These are phyloP conservation scores for Saitozyma sp. DNA, from an alignment of 768 basidiomycete species.

Conservation along the genomic window DNA sequence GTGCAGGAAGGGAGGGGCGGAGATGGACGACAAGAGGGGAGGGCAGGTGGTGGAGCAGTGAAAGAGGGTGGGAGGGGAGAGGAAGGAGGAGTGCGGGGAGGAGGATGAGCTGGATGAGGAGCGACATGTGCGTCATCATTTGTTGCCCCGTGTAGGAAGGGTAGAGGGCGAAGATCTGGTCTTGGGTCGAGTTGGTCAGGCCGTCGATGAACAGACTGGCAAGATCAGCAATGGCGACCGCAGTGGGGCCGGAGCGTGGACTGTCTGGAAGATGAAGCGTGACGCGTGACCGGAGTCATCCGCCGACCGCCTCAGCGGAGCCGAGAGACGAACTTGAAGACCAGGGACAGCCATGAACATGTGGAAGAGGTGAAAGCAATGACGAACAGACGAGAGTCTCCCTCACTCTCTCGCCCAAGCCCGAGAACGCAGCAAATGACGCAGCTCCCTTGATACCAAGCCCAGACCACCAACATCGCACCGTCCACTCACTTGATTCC, in stretches of 20 bases:
- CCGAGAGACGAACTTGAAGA: neutral
- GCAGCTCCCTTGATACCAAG: slow-evolving; percentile 61
- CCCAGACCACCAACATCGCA: slow-evolving; percentile 36
- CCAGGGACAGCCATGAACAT: neutral
- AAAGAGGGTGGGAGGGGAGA: slow-evolving; percentile 59
- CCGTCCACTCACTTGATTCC: slow-evolving; percentile 48
- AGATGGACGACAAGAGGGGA: slow-evolving; percentile 12
- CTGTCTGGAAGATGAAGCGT: no score
- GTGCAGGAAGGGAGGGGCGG: slow-evolving; percentile 1
- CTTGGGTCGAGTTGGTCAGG: slow-evolving; percentile 91
- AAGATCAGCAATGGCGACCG: no score
- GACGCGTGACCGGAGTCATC: no score
- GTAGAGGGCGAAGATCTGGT: slow-evolving; percentile 84
- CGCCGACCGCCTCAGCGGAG: neutral
- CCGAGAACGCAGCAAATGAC: slow-evolving; percentile 58
- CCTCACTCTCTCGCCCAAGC: slow-evolving; percentile 54
- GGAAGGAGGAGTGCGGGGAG: slow-evolving; percentile 66
- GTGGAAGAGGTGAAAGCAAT: no score
- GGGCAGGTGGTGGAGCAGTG: slow-evolving; percentile 68
- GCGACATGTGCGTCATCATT: slow-evolving; percentile 99
- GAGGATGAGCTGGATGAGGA: slow-evolving; percentile 73
- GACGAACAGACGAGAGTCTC: no score
- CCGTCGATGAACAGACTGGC: slow-evolving; percentile 85
- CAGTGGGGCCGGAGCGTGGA: neutral
- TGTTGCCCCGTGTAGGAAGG: slow-evolving; percentile 78